Evolutionary conservation across 768 basidiomycete genomes (phyloP), one percentile per base, ranked within the genome.

Genomic region (Lenzites betulinus): DNA sequence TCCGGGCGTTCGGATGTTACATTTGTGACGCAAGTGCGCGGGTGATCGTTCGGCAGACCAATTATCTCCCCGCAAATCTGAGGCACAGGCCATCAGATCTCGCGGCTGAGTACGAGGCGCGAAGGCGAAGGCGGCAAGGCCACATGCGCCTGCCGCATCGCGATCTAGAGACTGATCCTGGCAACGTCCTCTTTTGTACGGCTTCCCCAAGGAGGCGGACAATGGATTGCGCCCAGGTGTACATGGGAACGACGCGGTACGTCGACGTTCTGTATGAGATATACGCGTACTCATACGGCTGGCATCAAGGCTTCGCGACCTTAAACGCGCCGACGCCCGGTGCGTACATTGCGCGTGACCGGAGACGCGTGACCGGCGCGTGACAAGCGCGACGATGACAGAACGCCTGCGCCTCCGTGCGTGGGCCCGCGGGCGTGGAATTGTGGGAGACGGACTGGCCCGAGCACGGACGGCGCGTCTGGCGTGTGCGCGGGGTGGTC

Each of bases 31-130:
- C 52, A 35, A 41, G n/a, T 23, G 50, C 7, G 35, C 20, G 51
- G 51, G 13, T 51, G 36, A 39, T 51, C 51, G 35, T 36, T 36
- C 51, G 51, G 36, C 25, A 38, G 51, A 25, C 54, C 54, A 44
- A 55, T 55, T 47, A 54, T 54, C 53, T 44, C 26, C 48, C 48
- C 48, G 48, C 48, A 58, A 28, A 58, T 58, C 56, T 58, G 48
- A 50, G 56, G 39, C 36, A 50, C 39, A 28, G 23, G 5, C 39
- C 25, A 58, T 51, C 39, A 58, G 49, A 58, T 58, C 56, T 58
- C 36, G 56, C 47, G 47, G 35, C 51, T 46, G 41, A 13, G 46
- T 48, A 57, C 48, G 56, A 58, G 48, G 56, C 56, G 50, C 49
- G 47, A 48, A 57, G 30, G 42, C 28, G 25, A 33, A 54, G 18